These are phyloP conservation scores for Xylaria venustula DNA, from an alignment of 495 filamentous ascomycete species.

Conservation along the genomic window DNA sequence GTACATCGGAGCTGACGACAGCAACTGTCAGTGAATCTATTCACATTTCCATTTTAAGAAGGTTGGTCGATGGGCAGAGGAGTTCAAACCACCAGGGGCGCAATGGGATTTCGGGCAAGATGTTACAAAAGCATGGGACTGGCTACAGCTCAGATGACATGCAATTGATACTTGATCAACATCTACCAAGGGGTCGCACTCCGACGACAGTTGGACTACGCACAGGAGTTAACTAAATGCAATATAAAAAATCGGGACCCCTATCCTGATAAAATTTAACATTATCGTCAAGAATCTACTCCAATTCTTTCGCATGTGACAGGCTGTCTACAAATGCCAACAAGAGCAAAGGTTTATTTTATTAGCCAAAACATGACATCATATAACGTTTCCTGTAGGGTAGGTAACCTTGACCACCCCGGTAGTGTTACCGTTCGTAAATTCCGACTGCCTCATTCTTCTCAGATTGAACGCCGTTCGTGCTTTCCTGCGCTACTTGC, in stretches of 20 bases:
- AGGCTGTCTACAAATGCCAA: neutral
- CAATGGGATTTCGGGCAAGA: neutral
- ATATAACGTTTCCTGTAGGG: no score
- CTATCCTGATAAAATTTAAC: neutral
- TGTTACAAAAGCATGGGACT: neutral
- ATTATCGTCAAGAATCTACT: neutral
- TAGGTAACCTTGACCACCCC: no score
- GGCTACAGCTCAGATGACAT: neutral
- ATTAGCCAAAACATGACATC: neutral
- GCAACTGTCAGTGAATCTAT: neutral
- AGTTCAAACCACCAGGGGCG: neutral
- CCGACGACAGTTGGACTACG: neutral
- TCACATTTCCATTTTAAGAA: neutral
- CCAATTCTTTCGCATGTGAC: neutral
- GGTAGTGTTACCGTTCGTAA: conserved; percentile 11
- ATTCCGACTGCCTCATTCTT: neutral
- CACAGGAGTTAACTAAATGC: neutral
- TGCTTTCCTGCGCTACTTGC: conserved; percentile 28
- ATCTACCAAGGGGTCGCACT: neutral
- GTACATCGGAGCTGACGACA: conserved; percentile 1
- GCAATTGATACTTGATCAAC: neutral
- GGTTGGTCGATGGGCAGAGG: neutral
- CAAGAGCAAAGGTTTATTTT: neutral
- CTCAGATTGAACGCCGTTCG: neutral
- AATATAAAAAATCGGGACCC: neutral